Base-by-base conservation (phyloP, 371 early-diverging fungal genomes). In the Mortierella sp. region DNA sequence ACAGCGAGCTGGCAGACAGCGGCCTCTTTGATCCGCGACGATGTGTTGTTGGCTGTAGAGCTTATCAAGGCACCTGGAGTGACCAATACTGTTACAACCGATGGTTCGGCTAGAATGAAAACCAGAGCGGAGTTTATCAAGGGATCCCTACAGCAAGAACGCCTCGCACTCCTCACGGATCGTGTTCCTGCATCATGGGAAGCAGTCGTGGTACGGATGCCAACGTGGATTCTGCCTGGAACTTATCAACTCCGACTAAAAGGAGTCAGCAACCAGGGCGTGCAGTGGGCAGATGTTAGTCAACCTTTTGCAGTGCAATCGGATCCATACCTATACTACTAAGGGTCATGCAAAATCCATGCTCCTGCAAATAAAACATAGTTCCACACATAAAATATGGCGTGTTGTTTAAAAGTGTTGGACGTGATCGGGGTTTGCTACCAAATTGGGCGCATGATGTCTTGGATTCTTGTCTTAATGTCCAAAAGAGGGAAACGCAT, bases 261-360 rank as follows among this genome's bases (percentile, higher is more conserved):
- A 9, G 80, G 75, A 0, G 30, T 52, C 1, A 58, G 59, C 6
- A 45, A 35, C 14, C 24, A 43, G 11, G 60, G 68, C 5, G 22
- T 52, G 39, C 39, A 62, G 64, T 80, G 65, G 80, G 72, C 51
- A 11, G 80, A 80, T 65, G 75, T 80, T 22, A 72, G 72, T 30
- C 80, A 80, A 70, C 73, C 72, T 8, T 72, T 80, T 59, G 62
- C n/a, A 14, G 83, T 81, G 22, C 63, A 66, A 20, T 75, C 75
- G 6, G 75, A 80, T 35, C 80, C 80, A 16, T 80, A 63, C 40
- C 57, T 79, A 14, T 74, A 71, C 37, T 24, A 22, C 11, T 71
- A 62, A n/a, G 37, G 18, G 14, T 22, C 20, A 26, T 28, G 12
- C 20, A 18, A 28, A 43, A 5, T 11, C 11, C 43, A 43, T 45